phyloP scores from a whole-genome alignment of 192 early-diverging fungal genomes.

The Rhizophagus sp. region DNA sequence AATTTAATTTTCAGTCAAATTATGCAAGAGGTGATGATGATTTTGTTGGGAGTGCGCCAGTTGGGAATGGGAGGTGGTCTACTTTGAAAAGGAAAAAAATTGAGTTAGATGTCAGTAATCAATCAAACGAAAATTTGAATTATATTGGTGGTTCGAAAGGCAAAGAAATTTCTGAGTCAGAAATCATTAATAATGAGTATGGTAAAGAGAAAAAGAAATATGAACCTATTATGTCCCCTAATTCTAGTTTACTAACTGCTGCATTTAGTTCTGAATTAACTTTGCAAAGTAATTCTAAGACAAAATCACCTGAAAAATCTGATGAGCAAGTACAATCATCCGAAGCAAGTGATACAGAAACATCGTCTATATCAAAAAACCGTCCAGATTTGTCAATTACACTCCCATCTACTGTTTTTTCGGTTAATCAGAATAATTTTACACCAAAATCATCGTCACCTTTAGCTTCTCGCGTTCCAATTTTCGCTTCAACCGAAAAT shows the following conservation, averaged over 20 bases:
- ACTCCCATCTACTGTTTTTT: too few species aligned
- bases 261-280: background rate
- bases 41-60: slow-evolving; percentile 13
- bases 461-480: slow-evolving; percentile 6
- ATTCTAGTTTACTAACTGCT: background rate
- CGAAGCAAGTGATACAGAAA: background rate
- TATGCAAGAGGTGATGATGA: background rate
- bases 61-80: slow-evolving; percentile 12
- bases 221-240: background rate
- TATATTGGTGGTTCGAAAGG: background rate
- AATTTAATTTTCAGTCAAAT: background rate
- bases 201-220: background rate
- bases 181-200: background rate
- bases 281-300: too few species aligned
- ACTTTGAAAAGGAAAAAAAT: slow-evolving; percentile 5
- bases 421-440: background rate
- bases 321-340: background rate
- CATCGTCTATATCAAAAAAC: too few species aligned
- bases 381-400: background rate
- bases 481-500: slow-evolving; percentile 1
- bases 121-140: background rate
- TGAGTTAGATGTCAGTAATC: background rate
- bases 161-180: background rate
- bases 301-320: background rate
- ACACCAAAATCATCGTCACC: slow-evolving; percentile 24